Evolutionary conservation across 129 eudicot species (phyloP).

Genomic region (Pseudognaphalium luteoalbum): DNA sequence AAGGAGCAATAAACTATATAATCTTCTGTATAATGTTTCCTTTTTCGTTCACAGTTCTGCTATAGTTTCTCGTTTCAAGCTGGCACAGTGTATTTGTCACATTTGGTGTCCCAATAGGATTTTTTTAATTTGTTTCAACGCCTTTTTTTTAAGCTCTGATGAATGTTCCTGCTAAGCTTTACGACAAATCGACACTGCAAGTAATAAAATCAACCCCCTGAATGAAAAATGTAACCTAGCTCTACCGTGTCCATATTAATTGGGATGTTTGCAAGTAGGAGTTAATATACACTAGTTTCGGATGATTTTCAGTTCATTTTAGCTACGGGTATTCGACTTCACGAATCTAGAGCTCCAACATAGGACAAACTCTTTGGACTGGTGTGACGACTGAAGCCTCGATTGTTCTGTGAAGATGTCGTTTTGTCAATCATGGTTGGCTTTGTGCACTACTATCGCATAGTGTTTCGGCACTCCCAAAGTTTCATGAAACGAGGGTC

Average conservation of each 20-base stretch:
- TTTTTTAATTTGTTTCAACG: too few relatives aligned
- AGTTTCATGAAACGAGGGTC: not conserved
- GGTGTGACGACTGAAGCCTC: not conserved
- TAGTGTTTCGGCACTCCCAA: not conserved
- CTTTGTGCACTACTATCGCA: not conserved
- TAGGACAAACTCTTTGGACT: not conserved
- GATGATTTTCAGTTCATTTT: not conserved
- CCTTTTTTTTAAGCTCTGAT: slow-evolving; percentile 4
- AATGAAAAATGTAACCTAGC: not conserved
- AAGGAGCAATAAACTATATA: slow-evolving; percentile 30
- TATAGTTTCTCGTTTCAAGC: slow-evolving; percentile 3
- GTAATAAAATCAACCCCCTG: not conserved
- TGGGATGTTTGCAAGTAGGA: too few relatives aligned
- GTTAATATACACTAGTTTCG: too few relatives aligned
- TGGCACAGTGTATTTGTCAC: slow-evolving; percentile 1
- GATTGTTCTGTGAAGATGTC: not conserved
- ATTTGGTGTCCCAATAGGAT: not conserved
- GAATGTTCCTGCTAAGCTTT: not conserved
- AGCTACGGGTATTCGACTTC: not conserved
- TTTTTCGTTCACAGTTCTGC: slow-evolving; percentile 15
- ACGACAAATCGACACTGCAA: not conserved
- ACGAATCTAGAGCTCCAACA: too few relatives aligned
- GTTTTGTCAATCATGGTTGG: not conserved
- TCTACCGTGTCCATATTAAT: not conserved
- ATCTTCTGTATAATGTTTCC: slow-evolving; percentile 21